A percentile compares a stretch with the other conserved stretches of the same genome.
Conservation (phyloP, 2,329 filamentous ascomycete species). For the Phyllosticta citribraziliensis region DNA sequence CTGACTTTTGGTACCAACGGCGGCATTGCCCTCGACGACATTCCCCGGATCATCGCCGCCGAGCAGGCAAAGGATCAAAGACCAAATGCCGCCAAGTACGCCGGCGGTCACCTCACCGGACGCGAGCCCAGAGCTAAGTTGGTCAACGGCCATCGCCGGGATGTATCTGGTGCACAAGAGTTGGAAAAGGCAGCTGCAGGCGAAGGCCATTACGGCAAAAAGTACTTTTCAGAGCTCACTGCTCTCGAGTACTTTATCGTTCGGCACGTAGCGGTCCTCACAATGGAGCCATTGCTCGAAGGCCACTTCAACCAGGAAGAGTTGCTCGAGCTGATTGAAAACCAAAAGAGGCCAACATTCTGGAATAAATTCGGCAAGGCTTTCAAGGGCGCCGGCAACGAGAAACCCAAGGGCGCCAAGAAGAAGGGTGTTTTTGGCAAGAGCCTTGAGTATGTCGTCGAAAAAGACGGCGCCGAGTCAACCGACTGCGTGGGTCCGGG, state of each 20-base stretch:
- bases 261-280: slow-evolving; percentile 85
- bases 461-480: slow-evolving; percentile 92
- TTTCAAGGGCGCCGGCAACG: slow-evolving; percentile 58
- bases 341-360: slow-evolving; percentile 74
- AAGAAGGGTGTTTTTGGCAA: slow-evolving; percentile 91
- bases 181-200: slow-evolving; percentile 42
- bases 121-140: slow-evolving; percentile 59
- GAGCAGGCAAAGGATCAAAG: slow-evolving; percentile 89
- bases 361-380: slow-evolving; percentile 98
- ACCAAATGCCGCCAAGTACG: slow-evolving; percentile 67
- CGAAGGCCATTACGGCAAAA: slow-evolving; percentile 46
- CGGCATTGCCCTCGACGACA: slow-evolving; percentile 87
- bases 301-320: slow-evolving; percentile 90
- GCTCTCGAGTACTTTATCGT: slow-evolving; percentile 96
- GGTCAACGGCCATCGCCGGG: slow-evolving; percentile 59
- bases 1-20: slow-evolving; percentile 76
- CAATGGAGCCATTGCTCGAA: slow-evolving; percentile 87
- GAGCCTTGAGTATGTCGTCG: slow-evolving; percentile 76
- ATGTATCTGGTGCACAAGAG: slow-evolving; percentile 49
- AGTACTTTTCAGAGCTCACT: slow-evolving; percentile 93
- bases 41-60: slow-evolving; percentile 87
- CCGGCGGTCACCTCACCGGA: slow-evolving; percentile 58
- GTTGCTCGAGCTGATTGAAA: slow-evolving; percentile 83
- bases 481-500: slow-evolving; percentile 93
- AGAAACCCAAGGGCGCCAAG: slow-evolving; percentile 65